Percentiles rank a stretch among this genome's conserved stretches.
These are phyloP conservation scores for Lactarius indigo DNA, from an alignment of 768 basidiomycete species.

Conservation along the genomic window DNA sequence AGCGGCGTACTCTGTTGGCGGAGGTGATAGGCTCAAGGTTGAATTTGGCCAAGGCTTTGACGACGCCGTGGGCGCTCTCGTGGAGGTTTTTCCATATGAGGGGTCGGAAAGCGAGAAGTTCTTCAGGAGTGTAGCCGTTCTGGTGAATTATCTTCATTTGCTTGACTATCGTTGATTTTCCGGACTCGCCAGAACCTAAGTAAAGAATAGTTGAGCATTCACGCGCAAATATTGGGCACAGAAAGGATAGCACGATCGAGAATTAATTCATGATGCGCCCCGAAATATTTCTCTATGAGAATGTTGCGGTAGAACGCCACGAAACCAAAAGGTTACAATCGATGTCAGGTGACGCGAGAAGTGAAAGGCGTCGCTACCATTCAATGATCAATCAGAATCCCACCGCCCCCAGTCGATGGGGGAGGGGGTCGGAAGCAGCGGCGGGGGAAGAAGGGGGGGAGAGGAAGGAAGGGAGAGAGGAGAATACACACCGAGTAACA, in stretches of 20 bases:
- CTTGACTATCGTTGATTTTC: slow-evolving; percentile 94
- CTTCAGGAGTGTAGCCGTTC: slow-evolving; percentile 76
- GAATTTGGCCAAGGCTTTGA: slow-evolving; percentile 83
- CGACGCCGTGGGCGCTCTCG: slow-evolving; percentile 83
- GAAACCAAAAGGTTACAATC: not conserved
- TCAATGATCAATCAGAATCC: not conserved
- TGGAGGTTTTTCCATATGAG: slow-evolving; percentile 85
- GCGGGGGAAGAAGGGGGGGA: not conserved
- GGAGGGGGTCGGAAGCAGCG: not conserved
- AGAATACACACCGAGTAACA: slow-evolving; percentile 69
- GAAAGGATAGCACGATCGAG: not conserved
- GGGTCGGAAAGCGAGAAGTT: slow-evolving; percentile 71
- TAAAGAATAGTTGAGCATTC: not conserved
- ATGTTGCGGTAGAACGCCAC: not conserved
- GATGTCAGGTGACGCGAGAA: not conserved
- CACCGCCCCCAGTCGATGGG: not conserved
- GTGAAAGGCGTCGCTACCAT: not conserved
- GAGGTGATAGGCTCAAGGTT: slow-evolving; percentile 71
- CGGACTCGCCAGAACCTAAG: slow-evolving; percentile 89
- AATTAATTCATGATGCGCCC: not conserved
- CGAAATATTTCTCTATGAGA: not conserved
- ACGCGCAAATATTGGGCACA: slow-evolving; percentile 3
- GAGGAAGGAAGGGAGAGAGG: not conserved
- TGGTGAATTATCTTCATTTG: slow-evolving; percentile 99
- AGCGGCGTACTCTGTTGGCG: slow-evolving; percentile 50